These are phyloP conservation scores for Triangularia verruculosa DNA, from an alignment of 2,329 filamentous ascomycete species.

Conservation along the genomic window DNA sequence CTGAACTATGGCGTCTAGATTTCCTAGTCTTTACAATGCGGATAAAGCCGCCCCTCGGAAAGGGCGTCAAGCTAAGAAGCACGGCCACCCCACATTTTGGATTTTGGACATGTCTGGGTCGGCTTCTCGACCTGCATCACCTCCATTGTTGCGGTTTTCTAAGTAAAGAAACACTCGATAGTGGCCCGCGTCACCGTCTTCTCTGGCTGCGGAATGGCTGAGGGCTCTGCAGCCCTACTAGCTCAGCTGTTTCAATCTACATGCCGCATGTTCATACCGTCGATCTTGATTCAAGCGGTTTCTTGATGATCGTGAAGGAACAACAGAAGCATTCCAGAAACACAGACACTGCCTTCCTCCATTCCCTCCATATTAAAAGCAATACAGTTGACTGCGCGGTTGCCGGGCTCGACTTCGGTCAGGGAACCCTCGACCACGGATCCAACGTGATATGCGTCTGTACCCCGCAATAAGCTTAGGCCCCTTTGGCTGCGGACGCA, in stretches of 20 bases:
- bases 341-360: conserved; percentile 8
- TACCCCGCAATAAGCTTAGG: conserved; percentile 18
- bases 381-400: conserved; percentile 3
- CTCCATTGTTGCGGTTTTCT: conserved; percentile 28
- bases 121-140: conserved; percentile 20
- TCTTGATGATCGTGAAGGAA: conserved; percentile 9
- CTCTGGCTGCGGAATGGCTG: conserved; percentile 10
- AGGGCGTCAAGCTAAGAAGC: not conserved
- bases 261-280: conserved; percentile 23
- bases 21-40: not conserved
- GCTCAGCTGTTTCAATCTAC: conserved; percentile 25
- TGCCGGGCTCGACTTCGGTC: not conserved
- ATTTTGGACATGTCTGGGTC: conserved; percentile 13
- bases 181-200: conserved; percentile 16
- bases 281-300: conserved; percentile 16
- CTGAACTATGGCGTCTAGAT: not conserved
- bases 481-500: not conserved
- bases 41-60: not conserved
- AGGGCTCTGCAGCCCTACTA: conserved; percentile 30
- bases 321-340: conserved; percentile 27
- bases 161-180: conserved; percentile 30
- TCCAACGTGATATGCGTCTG: conserved; percentile 9
- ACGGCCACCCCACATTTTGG: conserved; percentile 4
- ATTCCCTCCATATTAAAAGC: conserved; percentile 17
- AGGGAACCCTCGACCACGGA: conserved; percentile 8